Base-by-base conservation (phyloP, 306 rosid genomes). In the Glycyrrhiza uralensis region DNA sequence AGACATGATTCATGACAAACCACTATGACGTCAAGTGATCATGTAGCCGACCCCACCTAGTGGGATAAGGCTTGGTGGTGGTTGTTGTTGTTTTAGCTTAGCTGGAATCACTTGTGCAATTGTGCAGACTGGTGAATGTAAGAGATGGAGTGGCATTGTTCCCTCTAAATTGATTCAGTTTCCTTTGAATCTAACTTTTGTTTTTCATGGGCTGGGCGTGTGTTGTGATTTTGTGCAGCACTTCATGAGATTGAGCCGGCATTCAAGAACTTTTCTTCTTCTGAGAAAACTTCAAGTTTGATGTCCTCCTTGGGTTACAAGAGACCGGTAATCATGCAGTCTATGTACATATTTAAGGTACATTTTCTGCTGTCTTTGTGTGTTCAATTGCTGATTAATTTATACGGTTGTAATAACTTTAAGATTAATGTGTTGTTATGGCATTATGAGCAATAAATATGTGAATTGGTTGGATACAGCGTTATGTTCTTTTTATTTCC, bases 261-360 rank as follows among this genome's bases (percentile, higher is more conserved):
- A 55, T 94, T 94, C 77, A 89, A 71, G 72, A 83, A 76, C 30
- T 77, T 94, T 82, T 89, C 98, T 65, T 73, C 71, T 69, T 91
- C 97, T 2, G 85, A 86, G 82, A 89, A 91, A 70, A 0, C 85
- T 77, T 79, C 89, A 4, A 69, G 87, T 68, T 75, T 94, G 87
- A 75, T 94, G 50, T 12, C 33, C 68, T 94, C 97, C 46, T 85
- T 94, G 76, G 89, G 85, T 63, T 94, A 91, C 87, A 86, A 84
- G 88, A 86, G 87, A 72, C 99, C 97, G 5, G 86, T 76, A 59
- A 32, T 80, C 71, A 71, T 89, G 84, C 98, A 94, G 87, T 91
- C 98, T 35, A 91, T 94, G 99, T 91, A 94, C 83, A 85, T 94
- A 77, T 94, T 91, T 76, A 91, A 94, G 99, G 99, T 94, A 81